Evolutionary conservation across 441 rosid species (phyloP).

Genomic region (Pelargonium citronellum): DNA sequence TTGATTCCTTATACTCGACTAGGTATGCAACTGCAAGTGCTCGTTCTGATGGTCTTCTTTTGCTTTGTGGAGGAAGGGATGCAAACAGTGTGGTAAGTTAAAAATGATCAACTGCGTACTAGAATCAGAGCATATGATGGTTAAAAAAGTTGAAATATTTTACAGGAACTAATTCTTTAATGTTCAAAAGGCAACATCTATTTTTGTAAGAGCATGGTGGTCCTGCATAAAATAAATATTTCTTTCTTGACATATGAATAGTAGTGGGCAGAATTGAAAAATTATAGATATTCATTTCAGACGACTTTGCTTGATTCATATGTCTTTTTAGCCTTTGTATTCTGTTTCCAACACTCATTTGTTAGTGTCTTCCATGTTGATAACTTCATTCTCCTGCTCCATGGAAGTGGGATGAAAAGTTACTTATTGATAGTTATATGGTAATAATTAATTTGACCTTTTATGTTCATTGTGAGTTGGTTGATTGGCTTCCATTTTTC

Average conservation of each 20-base stretch:
- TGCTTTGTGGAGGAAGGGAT: slow-evolving; percentile 99
- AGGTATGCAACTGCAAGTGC: slow-evolving; percentile 99
- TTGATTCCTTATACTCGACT: slow-evolving; percentile 26
- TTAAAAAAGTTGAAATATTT: slow-evolving; percentile 1
- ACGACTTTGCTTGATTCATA: neutral
- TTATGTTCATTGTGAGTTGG: neutral
- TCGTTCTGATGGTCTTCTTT: slow-evolving; percentile 95
- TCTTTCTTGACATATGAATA: neutral
- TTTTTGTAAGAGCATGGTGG: neutral
- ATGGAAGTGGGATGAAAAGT: neutral
- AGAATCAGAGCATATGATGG: neutral
- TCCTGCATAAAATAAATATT: neutral
- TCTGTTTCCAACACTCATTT: neutral
- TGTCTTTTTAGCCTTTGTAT: neutral
- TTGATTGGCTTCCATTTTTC: slow-evolving; percentile 15
- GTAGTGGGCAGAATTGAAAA: neutral
- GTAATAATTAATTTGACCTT: neutral
- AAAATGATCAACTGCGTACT: slow-evolving; percentile 4
- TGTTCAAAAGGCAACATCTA: neutral
- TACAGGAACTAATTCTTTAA: neutral
- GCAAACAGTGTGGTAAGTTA: slow-evolving; percentile 84
- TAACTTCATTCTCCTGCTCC: neutral
- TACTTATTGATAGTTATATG: neutral
- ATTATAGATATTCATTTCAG: neutral
- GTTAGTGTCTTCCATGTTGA: neutral